A percentile compares a stretch with the other conserved stretches of the same genome.
These are phyloP conservation scores for Colletotrichum sp. DNA, from an alignment of 2,329 filamentous ascomycete genomes.

Conservation along the genomic window DNA sequence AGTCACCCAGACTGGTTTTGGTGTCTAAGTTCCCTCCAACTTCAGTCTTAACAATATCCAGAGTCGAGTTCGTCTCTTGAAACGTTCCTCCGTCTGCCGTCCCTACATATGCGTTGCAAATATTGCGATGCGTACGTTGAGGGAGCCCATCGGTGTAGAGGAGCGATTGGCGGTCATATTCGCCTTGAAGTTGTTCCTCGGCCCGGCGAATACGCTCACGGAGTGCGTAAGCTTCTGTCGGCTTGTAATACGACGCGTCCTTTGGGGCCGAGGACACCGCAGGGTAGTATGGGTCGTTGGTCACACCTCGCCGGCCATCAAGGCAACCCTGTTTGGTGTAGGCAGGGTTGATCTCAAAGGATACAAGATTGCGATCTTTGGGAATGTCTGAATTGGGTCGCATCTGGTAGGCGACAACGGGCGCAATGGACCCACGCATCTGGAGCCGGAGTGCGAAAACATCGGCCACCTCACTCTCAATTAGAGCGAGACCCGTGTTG, in stretches of 20 bases:
- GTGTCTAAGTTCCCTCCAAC: background rate
- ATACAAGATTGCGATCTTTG: background rate
- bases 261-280: rapidly evolving
- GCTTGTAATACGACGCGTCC: background rate
- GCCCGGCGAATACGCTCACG: background rate
- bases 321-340: background rate
- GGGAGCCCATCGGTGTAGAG: background rate
- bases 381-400: background rate
- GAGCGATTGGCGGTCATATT: background rate
- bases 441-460: background rate
- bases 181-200: background rate
- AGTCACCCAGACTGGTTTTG: background rate
- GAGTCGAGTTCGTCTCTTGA: background rate
- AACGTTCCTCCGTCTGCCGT: background rate
- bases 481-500: background rate
- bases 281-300: background rate
- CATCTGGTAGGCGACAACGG: background rate
- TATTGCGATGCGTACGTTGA: background rate
- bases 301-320: rapidly evolving
- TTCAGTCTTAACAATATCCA: background rate
- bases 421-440: background rate
- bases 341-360: background rate
- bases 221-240: background rate
- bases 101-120: background rate
- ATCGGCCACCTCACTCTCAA: background rate